phyloP scores from a whole-genome alignment of 1,284 basidiomycete species.

The Ceratobasidium sp. region DNA sequence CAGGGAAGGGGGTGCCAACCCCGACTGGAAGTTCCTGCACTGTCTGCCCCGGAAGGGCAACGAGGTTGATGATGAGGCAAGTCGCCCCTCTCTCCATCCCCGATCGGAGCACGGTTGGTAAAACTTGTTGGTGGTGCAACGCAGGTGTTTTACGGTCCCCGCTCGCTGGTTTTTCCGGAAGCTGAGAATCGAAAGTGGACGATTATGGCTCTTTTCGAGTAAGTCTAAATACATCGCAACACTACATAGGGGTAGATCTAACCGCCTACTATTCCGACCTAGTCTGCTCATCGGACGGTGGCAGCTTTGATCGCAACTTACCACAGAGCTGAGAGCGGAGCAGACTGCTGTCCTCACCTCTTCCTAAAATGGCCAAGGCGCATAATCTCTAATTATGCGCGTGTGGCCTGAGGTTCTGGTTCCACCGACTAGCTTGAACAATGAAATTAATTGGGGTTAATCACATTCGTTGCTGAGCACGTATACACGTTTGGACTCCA shows the following conservation, averaged over 20 bases:
- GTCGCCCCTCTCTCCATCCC: slow-evolving; percentile 50
- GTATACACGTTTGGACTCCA: slow-evolving; percentile 19
- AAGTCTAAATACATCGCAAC: slow-evolving; percentile 54
- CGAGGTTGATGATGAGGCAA: slow-evolving; percentile 93
- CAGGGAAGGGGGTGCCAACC: slow-evolving; percentile 80
- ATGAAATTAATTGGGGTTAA: slow-evolving; percentile 31
- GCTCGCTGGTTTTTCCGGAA: slow-evolving; percentile 79
- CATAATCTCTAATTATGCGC: slow-evolving; percentile 25
- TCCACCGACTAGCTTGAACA: slow-evolving; percentile 2
- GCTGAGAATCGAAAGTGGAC: slow-evolving; percentile 94
- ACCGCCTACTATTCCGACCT: slow-evolving; percentile 21
- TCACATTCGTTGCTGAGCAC: slow-evolving; percentile 19
- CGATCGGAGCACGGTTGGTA: slow-evolving; percentile 12
- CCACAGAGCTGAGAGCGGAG: slow-evolving; percentile 22
- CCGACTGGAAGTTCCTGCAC: slow-evolving; percentile 95
- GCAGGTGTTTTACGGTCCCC: slow-evolving; percentile 79
- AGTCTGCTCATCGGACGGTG: slow-evolving; percentile 40
- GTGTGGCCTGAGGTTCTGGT: neutral
- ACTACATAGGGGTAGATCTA: slow-evolving; percentile 16
- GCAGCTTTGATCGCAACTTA: slow-evolving; percentile 31
- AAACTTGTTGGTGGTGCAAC: slow-evolving; percentile 22
- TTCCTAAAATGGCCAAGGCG: slow-evolving; percentile 28
- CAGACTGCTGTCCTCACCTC: neutral
- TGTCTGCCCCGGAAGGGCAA: slow-evolving; percentile 93
- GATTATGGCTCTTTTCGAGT: slow-evolving; percentile 90